Conservation (phyloP, 2,329 filamentous ascomycete species). For the Aureobasidium pullulans region DNA sequence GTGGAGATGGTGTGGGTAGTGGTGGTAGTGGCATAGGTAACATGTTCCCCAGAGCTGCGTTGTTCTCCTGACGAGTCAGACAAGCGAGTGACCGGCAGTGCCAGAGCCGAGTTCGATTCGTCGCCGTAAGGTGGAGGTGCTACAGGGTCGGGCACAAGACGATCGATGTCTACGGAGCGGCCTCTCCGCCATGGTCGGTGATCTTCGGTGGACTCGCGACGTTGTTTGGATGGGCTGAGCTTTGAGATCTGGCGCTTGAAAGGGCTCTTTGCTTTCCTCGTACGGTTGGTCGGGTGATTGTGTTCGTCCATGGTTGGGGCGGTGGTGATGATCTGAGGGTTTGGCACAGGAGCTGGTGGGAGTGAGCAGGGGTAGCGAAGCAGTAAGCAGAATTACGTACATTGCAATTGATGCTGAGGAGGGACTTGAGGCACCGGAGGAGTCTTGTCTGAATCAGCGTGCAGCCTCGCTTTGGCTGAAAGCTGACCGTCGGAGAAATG, state of each 20-base stretch:
- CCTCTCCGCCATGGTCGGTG: slow-evolving; percentile 8
- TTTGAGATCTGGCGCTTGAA: slow-evolving; percentile 27
- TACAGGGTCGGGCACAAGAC: slow-evolving; percentile 13
- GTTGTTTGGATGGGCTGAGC: slow-evolving; percentile 19
- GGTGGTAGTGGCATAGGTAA: slow-evolving; percentile 51
- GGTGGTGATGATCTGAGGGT: slow-evolving; percentile 78
- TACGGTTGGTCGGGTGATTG: slow-evolving; percentile 20
- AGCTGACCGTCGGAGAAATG: slow-evolving; percentile 92
- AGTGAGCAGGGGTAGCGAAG: slow-evolving; percentile 6
- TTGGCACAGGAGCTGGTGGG: slow-evolving; percentile 17
- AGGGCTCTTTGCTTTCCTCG: slow-evolving; percentile 15
- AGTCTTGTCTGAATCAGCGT: slow-evolving; percentile 49
- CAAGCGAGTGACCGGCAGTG: slow-evolving; percentile 56
- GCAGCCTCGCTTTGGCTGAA: slow-evolving; percentile 65
- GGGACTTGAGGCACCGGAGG: slow-evolving; percentile 37
- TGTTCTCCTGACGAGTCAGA: slow-evolving; percentile 91
- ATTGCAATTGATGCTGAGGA: slow-evolving; percentile 23
- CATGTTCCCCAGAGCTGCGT: slow-evolving; percentile 55
- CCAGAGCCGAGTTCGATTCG: slow-evolving; percentile 54
- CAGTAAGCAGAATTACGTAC: not conserved
- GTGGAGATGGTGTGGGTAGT: slow-evolving; percentile 58
- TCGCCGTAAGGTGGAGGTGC: slow-evolving; percentile 54
- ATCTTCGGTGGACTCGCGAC: slow-evolving; percentile 25
- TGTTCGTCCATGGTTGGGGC: slow-evolving; percentile 61
- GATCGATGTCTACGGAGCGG: slow-evolving; percentile 9